Evolutionary conservation across 2,329 filamentous ascomycete species (phyloP).

Genomic region (Fusarium sp.): DNA sequence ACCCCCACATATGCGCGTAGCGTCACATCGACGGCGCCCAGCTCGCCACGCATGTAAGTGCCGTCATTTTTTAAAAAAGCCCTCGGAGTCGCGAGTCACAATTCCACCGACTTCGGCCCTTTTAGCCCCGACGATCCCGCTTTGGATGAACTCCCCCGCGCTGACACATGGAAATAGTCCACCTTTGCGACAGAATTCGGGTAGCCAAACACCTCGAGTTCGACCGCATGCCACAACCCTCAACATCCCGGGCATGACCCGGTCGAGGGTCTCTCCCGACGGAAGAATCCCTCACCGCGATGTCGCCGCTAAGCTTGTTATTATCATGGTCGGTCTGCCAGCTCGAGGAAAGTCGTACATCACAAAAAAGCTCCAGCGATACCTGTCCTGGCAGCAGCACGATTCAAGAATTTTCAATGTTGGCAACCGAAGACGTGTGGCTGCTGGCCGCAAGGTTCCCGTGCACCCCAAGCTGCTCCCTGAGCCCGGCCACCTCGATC

Average conservation of each 20-base stretch:
- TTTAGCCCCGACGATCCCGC: slow-evolving; percentile 32
- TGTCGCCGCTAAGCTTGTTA: slow-evolving; percentile 94
- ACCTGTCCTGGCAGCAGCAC: slow-evolving; percentile 97
- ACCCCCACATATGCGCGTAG: slow-evolving; percentile 65
- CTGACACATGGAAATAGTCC: slow-evolving; percentile 57
- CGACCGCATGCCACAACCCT: slow-evolving; percentile 89
- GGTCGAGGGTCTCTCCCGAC: slow-evolving; percentile 93
- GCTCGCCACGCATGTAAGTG: slow-evolving; percentile 65
- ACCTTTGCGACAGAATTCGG: slow-evolving; percentile 75
- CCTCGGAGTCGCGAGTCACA: slow-evolving; percentile 34
- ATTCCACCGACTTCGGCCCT: slow-evolving; percentile 36
- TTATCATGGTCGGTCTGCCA: slow-evolving; percentile 97
- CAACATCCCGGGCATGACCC: slow-evolving; percentile 95
- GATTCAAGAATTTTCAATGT: slow-evolving; percentile 98
- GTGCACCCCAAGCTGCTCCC: slow-evolving; percentile 46
- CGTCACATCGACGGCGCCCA: slow-evolving; percentile 65
- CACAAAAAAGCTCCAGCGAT: slow-evolving; percentile 95
- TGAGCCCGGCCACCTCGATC: slow-evolving; percentile 52
- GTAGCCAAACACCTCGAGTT: slow-evolving; percentile 76
- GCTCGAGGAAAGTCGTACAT: slow-evolving; percentile 98
- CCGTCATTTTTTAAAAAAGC: slow-evolving; percentile 15
- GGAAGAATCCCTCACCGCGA: slow-evolving; percentile 92
- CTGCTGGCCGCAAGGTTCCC: slow-evolving; percentile 65
- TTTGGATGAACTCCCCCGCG: slow-evolving; percentile 19
- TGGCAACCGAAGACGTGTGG: slow-evolving; percentile 84